These are phyloP conservation scores for Cyathus striatus DNA, from an alignment of 768 basidiomycete species.

Conservation along the genomic window DNA sequence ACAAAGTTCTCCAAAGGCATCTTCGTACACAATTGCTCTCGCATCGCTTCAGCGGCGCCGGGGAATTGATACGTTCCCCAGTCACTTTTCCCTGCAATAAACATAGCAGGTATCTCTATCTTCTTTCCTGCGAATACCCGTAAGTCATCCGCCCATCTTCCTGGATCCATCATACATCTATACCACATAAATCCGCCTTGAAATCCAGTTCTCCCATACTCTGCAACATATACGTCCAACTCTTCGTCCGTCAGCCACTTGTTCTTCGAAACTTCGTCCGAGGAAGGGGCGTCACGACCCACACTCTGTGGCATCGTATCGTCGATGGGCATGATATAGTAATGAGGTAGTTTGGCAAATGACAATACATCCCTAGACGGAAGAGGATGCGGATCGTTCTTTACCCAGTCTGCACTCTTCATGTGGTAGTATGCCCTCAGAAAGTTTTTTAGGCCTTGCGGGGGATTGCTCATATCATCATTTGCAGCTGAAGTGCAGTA, in stretches of 20 bases:
- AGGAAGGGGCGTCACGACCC: constrained; percentile 23
- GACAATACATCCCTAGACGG: constrained; percentile 21
- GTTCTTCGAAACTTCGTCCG: constrained; percentile 18
- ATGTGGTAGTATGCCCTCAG: constrained; percentile 52
- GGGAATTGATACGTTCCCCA: constrained; percentile 60
- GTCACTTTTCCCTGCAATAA: constrained; percentile 48
- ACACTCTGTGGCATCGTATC: constrained; percentile 50
- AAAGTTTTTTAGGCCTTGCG: constrained; percentile 40
- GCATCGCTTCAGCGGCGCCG: constrained; percentile 43
- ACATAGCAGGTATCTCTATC: constrained; percentile 51
- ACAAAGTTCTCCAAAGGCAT: constrained; percentile 43
- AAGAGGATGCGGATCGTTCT: constrained; percentile 36
- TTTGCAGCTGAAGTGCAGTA: constrained; percentile 43
- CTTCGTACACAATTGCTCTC: constrained; percentile 18
- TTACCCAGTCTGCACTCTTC: constrained; percentile 52
- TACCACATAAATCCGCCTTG: constrained; percentile 63
- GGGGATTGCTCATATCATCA: constrained; percentile 34
- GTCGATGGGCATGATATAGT: constrained; percentile 57
- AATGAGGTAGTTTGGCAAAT: constrained; percentile 43
- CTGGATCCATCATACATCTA: constrained; percentile 31
- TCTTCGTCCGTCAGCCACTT: constrained; percentile 47
- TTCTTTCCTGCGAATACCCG: constrained; percentile 38
- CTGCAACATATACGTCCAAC: constrained; percentile 41
- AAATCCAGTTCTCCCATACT: constrained; percentile 50
- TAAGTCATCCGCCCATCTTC: constrained; percentile 32